A percentile compares a stretch with the other conserved stretches of the same genome.
These are phyloP conservation scores for Ailanthus altissimus DNA, from an alignment of 345 rosid species.

Conservation along the genomic window DNA sequence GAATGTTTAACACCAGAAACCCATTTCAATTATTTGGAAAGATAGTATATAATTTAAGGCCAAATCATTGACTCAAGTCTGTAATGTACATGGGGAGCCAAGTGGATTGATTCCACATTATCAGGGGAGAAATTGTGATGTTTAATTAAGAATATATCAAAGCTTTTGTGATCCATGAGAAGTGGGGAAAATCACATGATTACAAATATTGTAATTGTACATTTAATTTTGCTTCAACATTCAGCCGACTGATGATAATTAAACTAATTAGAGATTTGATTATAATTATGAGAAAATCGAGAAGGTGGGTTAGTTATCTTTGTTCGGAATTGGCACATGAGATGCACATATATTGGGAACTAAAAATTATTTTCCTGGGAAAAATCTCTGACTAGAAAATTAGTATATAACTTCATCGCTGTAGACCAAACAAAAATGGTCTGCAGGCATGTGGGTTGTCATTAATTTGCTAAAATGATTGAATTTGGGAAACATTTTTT, in stretches of 20 bases:
- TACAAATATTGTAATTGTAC: background rate
- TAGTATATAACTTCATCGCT: too few relatives aligned
- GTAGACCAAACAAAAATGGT: background rate
- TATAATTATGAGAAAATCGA: background rate
- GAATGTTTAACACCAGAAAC: background rate
- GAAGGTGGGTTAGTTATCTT: background rate
- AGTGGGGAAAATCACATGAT: slow-evolving; percentile 17
- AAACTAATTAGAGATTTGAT: background rate
- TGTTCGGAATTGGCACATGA: background rate
- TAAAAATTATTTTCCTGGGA: background rate
- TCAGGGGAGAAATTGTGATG: too few relatives aligned
- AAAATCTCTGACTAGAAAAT: background rate
- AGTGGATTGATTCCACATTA: too few relatives aligned
- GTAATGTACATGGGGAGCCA: background rate
- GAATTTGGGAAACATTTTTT: background rate
- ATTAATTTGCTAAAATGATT: background rate
- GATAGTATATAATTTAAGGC: background rate
- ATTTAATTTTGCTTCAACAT: background rate
- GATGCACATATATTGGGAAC: background rate
- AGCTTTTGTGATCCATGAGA: slow-evolving; percentile 1
- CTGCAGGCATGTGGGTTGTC: background rate
- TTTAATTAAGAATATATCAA: background rate
- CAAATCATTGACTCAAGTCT: background rate
- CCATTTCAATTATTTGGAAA: background rate
- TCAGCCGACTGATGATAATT: background rate